Evolutionary conservation across 805 yeast species (phyloP).

Genomic region (Pichia phayaonensis): DNA sequence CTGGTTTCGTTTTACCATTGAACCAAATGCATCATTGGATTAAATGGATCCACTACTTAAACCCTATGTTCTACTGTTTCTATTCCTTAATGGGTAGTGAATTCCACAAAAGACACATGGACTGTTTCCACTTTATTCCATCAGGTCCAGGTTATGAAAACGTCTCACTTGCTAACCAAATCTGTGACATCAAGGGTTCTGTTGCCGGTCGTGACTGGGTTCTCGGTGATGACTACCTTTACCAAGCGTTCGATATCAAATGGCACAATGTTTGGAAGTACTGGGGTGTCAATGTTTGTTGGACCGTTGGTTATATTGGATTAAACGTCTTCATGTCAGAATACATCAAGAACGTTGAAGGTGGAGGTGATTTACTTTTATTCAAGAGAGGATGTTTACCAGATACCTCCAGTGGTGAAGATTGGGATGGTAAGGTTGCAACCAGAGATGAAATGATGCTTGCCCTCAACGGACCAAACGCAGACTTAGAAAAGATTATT

Average conservation of each 20-base stretch:
- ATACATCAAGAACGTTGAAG: conserved; percentile 20
- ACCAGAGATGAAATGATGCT: conserved; percentile 19
- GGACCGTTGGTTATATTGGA: conserved; percentile 32
- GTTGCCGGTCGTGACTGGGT: conserved; percentile 32
- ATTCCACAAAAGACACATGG: conserved; percentile 46
- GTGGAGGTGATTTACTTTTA: conserved; percentile 28
- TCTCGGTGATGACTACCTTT: conserved; percentile 43
- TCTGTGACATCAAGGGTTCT: conserved; percentile 51
- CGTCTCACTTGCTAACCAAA: conserved; percentile 31
- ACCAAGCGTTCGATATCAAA: conserved; percentile 39
- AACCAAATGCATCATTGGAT: conserved; percentile 57
- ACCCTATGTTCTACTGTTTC: conserved; percentile 41
- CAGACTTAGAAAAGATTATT: conserved; percentile 25
- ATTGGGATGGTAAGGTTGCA: conserved; percentile 35
- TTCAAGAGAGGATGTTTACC: conserved; percentile 23
- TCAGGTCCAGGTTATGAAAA: conserved; percentile 40
- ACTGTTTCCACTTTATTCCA: conserved; percentile 44
- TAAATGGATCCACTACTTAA: conserved; percentile 44
- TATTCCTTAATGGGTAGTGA: conserved; percentile 53
- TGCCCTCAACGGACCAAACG: conserved; percentile 20
- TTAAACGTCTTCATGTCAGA: conserved; percentile 27
- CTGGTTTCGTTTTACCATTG: conserved; percentile 59
- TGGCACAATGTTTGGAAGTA: conserved; percentile 72
- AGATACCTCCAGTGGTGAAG: conserved; percentile 24
- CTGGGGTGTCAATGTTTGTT: conserved; percentile 45